phyloP scores from a whole-genome alignment of 164 flowering plant genomes.

The Tinospora cordifolia region DNA sequence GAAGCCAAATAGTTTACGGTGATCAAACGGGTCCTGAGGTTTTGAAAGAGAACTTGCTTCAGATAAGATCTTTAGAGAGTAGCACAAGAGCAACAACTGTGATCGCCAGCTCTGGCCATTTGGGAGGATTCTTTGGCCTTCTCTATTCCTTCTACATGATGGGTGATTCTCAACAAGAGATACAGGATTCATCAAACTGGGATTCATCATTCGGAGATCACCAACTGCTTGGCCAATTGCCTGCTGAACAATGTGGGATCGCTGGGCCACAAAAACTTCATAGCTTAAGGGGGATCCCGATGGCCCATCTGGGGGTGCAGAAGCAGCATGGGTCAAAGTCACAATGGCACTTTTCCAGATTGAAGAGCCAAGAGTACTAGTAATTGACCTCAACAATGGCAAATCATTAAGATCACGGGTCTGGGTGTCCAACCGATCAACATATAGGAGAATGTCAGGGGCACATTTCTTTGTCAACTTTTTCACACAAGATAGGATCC shows the following conservation, averaged over 20 bases:
- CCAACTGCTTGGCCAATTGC: slow-evolving; percentile 85
- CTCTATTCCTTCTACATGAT: slow-evolving; percentile 76
- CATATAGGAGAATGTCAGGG: slow-evolving; percentile 77
- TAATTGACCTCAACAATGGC: slow-evolving; percentile 61
- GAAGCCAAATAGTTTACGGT: slow-evolving; percentile 74
- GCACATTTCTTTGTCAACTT: slow-evolving; percentile 64
- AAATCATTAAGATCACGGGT: slow-evolving; percentile 83
- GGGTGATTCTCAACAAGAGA: slow-evolving; percentile 93
- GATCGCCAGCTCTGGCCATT: slow-evolving; percentile 88
- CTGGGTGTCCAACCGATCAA: slow-evolving; percentile 77
- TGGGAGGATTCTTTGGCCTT: slow-evolving; percentile 80
- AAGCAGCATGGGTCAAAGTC: slow-evolving; percentile 81
- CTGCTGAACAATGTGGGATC: slow-evolving; percentile 83
- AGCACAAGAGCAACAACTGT: slow-evolving; percentile 65
- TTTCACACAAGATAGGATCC: slow-evolving; percentile 52
- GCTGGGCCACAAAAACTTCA: slow-evolving; percentile 77
- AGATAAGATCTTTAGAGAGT: slow-evolving; percentile 76
- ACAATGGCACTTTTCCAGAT: slow-evolving; percentile 85
- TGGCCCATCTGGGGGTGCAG: slow-evolving; percentile 96
- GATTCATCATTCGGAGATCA: slow-evolving; percentile 73
- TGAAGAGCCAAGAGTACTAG: slow-evolving; percentile 49
- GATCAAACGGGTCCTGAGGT: slow-evolving; percentile 68
- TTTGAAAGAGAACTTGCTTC: slow-evolving; percentile 74
- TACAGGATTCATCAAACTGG: slow-evolving; percentile 76
- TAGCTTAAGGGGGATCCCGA: slow-evolving; percentile 78